Conservation (phyloP, 768 basidiomycete genomes). For the Tylopilus sp. region DNA sequence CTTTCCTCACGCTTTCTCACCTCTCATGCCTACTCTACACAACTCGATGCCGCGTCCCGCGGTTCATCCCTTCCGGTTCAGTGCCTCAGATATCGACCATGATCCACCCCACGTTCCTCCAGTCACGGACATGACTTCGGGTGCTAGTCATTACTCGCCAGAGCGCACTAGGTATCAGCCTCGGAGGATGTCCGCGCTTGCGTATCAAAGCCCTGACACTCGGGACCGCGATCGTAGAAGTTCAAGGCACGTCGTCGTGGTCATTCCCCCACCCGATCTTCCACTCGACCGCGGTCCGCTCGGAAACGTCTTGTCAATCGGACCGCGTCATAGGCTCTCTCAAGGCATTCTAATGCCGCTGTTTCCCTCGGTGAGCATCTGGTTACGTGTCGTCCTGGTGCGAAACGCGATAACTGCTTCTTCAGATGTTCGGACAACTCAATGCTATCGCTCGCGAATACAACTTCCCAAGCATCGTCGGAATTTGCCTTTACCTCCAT, state of each 20-base stretch:
- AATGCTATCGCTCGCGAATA: conserved; percentile 79
- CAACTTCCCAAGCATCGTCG: conserved; percentile 72
- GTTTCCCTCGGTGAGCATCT: conserved; percentile 56
- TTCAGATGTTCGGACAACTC: conserved; percentile 72
- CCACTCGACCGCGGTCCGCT: conserved; percentile 56
- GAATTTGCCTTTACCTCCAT: conserved; percentile 78
- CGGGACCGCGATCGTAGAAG: conserved; percentile 45
- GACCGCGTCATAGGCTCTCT: conserved; percentile 56
- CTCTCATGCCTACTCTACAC: conserved; percentile 34
- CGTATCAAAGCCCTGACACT: conserved; percentile 50
- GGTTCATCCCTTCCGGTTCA: conserved; percentile 37
- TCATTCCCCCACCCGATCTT: conserved; percentile 61
- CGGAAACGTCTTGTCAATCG: conserved; percentile 54
- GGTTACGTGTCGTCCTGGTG: background rate
- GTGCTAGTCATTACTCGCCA: background rate
- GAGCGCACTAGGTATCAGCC: conserved; percentile 28
- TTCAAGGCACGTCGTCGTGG: conserved; percentile 58
- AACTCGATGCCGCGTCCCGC: background rate
- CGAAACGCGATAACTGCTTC: background rate
- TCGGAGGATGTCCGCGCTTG: conserved; percentile 47
- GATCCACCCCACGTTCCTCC: background rate
- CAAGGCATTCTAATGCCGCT: conserved; percentile 75
- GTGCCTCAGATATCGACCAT: conserved; percentile 41
- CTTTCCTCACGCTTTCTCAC: conserved; percentile 18
- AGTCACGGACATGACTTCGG: conserved; percentile 3